A percentile compares a stretch with the other conserved stretches of the same genome.
Conservation (phyloP, 2,329 filamentous ascomycete species). For the Xylariaceae sp. region DNA sequence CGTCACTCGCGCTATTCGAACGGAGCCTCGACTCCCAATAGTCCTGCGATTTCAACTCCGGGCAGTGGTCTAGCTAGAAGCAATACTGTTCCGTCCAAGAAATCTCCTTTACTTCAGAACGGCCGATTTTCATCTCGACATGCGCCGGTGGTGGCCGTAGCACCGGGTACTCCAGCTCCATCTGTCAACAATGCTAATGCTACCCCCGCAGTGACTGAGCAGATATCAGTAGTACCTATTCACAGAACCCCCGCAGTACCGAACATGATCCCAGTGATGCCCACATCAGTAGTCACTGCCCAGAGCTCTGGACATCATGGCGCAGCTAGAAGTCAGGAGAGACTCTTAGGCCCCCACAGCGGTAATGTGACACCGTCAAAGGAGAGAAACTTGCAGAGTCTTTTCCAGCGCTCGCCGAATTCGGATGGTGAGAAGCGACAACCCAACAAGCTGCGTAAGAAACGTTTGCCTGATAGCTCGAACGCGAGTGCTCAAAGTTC, state of each 20-base stretch:
- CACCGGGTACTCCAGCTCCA: slow-evolving; percentile 47
- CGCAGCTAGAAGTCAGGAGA: slow-evolving; percentile 46
- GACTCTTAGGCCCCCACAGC: slow-evolving; percentile 38
- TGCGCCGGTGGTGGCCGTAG: slow-evolving; percentile 32
- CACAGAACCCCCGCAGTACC: slow-evolving; percentile 27
- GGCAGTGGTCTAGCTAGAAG: slow-evolving; percentile 58
- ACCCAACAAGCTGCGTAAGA: slow-evolving; percentile 91
- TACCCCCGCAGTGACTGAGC: slow-evolving; percentile 32
- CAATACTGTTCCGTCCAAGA: slow-evolving; percentile 90
- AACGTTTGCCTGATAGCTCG: slow-evolving; percentile 66
- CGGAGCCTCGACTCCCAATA: slow-evolving; percentile 64
- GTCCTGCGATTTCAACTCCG: slow-evolving; percentile 51
- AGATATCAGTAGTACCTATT: slow-evolving; percentile 21
- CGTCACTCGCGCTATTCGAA: slow-evolving; percentile 70
- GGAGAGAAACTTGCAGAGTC: slow-evolving; percentile 61
- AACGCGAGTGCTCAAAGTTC: slow-evolving; percentile 91
- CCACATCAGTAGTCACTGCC: slow-evolving; percentile 20
- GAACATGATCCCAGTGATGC: slow-evolving; percentile 29
- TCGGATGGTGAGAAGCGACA: slow-evolving; percentile 61
- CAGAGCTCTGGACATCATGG: slow-evolving; percentile 30
- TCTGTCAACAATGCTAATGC: slow-evolving; percentile 39
- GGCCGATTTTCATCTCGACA: slow-evolving; percentile 55
- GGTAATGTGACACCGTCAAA: slow-evolving; percentile 53
- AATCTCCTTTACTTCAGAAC: slow-evolving; percentile 66
- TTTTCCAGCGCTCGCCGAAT: slow-evolving; percentile 66